Evolutionary conservation across 352 stramenopile species (phyloP).

Genomic region (Aphanomyces invadans): DNA sequence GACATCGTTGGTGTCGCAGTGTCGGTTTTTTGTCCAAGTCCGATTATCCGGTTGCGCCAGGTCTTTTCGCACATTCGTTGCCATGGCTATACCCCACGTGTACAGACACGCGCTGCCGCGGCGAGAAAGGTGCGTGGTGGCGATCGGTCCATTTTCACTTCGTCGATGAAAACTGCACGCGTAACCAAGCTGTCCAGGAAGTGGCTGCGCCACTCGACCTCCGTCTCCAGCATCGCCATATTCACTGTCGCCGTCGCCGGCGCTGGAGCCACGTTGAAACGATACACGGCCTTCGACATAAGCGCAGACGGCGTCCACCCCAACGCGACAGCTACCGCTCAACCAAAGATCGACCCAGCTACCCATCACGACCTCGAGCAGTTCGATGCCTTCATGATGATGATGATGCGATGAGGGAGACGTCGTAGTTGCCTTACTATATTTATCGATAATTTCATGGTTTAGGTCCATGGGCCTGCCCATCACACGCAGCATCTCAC

Average conservation of each 20-base stretch:
- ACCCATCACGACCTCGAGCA: conserved; percentile 2
- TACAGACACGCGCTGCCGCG: background rate
- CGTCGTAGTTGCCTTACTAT: background rate
- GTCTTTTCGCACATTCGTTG: background rate
- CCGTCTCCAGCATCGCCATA: background rate
- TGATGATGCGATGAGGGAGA: conserved; percentile 17
- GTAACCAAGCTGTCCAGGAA: background rate
- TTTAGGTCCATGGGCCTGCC: too few species aligned
- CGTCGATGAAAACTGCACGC: background rate
- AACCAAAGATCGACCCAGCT: background rate
- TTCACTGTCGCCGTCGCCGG: background rate
- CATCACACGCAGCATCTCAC: too few species aligned
- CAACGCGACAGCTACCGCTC: background rate
- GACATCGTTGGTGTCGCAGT: too few species aligned
- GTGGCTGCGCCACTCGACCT: background rate
- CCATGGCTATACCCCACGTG: background rate
- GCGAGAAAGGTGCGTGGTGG: too few species aligned
- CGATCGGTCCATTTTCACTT: background rate
- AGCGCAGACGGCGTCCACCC: background rate
- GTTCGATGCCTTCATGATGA: conserved; percentile 15
- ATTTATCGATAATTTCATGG: too few species aligned
- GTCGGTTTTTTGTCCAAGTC: background rate
- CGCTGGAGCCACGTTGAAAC: background rate
- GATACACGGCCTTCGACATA: background rate
- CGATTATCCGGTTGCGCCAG: too few species aligned